These are phyloP conservation scores for Helichrysum umbraculigerum DNA, from an alignment of 129 eudicot species.

Conservation along the genomic window DNA sequence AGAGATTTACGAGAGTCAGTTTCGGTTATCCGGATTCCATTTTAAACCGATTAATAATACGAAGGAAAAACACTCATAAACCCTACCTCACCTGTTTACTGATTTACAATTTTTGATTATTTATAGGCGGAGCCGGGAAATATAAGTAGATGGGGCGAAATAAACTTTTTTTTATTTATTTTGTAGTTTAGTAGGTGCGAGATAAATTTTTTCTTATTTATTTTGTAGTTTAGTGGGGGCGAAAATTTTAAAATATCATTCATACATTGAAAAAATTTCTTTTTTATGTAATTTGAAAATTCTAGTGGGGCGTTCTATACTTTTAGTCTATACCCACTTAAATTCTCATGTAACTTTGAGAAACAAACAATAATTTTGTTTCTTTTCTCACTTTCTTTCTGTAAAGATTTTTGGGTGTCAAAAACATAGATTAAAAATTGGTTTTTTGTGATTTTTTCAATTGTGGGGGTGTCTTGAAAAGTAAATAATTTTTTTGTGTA, in stretches of 20 bases:
- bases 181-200: too few relatives aligned
- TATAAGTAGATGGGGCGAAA: too few relatives aligned
- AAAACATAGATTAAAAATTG: conserved; percentile 10
- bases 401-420: conserved; percentile 2
- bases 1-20: conserved; percentile 3
- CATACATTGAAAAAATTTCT: too few relatives aligned
- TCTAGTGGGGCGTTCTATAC: too few relatives aligned
- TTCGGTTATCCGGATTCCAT: conserved; percentile 11
- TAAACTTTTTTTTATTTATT: too few relatives aligned
- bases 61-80: background rate
- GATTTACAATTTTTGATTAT: background rate
- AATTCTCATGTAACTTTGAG: background rate
- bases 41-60: background rate
- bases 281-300: too few relatives aligned
- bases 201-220: too few relatives aligned
- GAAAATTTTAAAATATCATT: too few relatives aligned
- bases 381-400: background rate
- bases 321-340: too few relatives aligned
- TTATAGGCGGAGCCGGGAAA: too few relatives aligned
- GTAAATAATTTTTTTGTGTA: too few relatives aligned
- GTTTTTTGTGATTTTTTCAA: conserved; percentile 22
- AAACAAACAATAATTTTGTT: background rate
- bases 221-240: too few relatives aligned
- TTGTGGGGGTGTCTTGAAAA: conserved; percentile 18
- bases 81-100: conserved; percentile 21